Base-by-base conservation (phyloP, 306 rosid genomes). In the Vicia sativa region DNA sequence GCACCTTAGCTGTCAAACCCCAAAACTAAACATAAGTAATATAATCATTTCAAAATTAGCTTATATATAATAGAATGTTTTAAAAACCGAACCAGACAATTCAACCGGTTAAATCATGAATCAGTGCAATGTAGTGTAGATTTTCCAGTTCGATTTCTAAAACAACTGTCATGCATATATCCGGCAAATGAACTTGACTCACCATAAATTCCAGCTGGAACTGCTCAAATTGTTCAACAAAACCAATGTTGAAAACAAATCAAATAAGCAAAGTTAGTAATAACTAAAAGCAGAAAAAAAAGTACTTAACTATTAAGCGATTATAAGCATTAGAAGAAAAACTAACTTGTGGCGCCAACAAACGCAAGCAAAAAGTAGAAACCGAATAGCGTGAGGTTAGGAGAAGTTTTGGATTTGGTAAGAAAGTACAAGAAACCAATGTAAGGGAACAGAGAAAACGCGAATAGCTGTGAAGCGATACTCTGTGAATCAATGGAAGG, bases 191-290 rank as follows among this genome's bases (percentile, higher is more conserved):
- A 80, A 68, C 64, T 14, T 56, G 2, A 65, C 81, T 75, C 68
- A 90, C 99, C 99, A 63, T 88, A 93, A 69, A 93, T 93, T 75
- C 96, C 97, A 62, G 99, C 97, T 21, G 99, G 99, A 41, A 93
- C 99, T 90, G 87, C 69, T 65, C 56, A 58, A 61, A 64, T 9
- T 13, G 16, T 42, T 23, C 11, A 70, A 34, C 6, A 41, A 66
- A 38, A 57, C 13, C 57, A 76, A 67, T 29, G 44, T 60, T 53
- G 56, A 80, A 69, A 70, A 61, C 0, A 54, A 48, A 76, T 14
- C n/a, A 76, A 76, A 80, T 18, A 4, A 61, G 0, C 9, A 60
- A 60, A 60, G 14, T 60, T 60, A 19, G 14, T 37, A 60, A 10
- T 34, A 5, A 61, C 6, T 11, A 21, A 59, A 59, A 37, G 7